A percentile compares a stretch with the other conserved stretches of the same genome.
phyloP scores from a whole-genome alignment of 345 rosid genomes.

The Rhodomyrtus tomentosa region DNA sequence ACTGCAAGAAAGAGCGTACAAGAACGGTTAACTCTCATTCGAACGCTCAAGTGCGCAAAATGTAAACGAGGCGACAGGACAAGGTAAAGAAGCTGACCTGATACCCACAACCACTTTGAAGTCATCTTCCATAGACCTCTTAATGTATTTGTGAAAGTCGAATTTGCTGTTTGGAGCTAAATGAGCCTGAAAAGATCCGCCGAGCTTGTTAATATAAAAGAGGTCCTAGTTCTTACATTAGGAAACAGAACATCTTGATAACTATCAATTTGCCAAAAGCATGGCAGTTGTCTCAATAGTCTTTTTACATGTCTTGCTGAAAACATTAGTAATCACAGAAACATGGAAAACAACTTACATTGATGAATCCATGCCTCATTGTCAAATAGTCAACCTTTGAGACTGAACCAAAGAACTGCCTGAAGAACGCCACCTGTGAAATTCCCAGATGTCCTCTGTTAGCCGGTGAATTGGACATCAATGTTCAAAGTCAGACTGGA shows the following conservation, averaged over 20 bases:
- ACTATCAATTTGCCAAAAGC: not conserved
- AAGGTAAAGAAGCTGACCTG: conserved; percentile 13
- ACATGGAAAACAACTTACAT: conserved; percentile 8
- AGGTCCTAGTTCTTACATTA: not conserved
- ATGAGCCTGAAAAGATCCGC: conserved; percentile 25
- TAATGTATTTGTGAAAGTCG: conserved; percentile 36
- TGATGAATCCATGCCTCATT: conserved; percentile 33
- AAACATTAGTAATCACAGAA: not conserved
- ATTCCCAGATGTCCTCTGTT: not conserved
- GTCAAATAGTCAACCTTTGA: conserved; percentile 33
- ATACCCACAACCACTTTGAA: conserved; percentile 47
- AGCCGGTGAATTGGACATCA: not conserved
- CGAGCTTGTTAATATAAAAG: not conserved
- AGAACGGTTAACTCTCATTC: not conserved
- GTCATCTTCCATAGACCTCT: conserved; percentile 45
- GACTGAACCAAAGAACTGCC: conserved; percentile 31
- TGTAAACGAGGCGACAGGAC: not conserved
- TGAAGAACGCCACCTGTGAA: conserved; percentile 28
- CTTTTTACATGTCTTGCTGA: not conserved
- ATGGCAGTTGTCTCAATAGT: not conserved
- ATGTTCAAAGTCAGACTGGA: not conserved
- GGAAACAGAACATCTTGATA: not conserved
- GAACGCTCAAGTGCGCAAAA: not conserved
- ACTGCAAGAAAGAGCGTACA: conserved; percentile 1
- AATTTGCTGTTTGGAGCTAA: conserved; percentile 37